Percentiles rank a stretch among this genome's conserved stretches.
Evolutionary conservation across 352 stramenopile genomes (phyloP).

Genomic region (Pythium vanterpoolii): DNA sequence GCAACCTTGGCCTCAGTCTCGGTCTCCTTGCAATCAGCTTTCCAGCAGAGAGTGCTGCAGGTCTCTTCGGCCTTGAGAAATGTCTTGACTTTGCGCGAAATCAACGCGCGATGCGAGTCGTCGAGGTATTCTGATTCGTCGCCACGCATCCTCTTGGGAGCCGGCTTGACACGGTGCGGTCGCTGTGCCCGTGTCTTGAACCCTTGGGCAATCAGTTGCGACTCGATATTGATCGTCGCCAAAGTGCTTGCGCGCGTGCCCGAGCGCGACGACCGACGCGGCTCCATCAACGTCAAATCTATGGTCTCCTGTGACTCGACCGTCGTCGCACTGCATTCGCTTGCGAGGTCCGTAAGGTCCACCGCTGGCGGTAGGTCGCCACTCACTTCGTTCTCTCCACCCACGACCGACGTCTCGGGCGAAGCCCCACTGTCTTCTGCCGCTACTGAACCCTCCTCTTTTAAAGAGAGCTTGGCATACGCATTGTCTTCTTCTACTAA

Average conservation of each 20-base stretch:
- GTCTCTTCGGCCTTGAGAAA: slow-evolving; percentile 28
- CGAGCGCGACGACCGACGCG: slow-evolving; percentile 52
- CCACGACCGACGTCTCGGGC: neutral
- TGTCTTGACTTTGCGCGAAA: slow-evolving; percentile 41
- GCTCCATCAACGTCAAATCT: slow-evolving; percentile 10
- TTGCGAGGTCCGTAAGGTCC: slow-evolving; percentile 15
- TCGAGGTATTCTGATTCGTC: slow-evolving; percentile 68
- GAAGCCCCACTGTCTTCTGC: neutral
- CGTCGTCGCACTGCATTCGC: slow-evolving; percentile 16
- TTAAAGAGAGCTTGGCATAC: neutral
- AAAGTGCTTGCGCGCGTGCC: slow-evolving; percentile 54
- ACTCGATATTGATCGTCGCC: slow-evolving; percentile 48
- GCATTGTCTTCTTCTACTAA: neutral
- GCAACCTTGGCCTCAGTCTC: neutral
- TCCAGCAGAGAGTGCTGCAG: slow-evolving; percentile 32
- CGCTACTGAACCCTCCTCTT: neutral
- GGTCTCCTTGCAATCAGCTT: neutral
- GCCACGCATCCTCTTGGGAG: slow-evolving; percentile 12
- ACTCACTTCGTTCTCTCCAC: neutral
- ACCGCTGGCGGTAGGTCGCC: neutral
- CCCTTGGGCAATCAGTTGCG: slow-evolving; percentile 24
- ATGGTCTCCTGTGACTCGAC: slow-evolving; percentile 11
- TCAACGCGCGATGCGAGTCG: slow-evolving; percentile 42
- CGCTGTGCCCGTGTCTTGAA: slow-evolving; percentile 10
- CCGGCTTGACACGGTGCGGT: neutral